Percentiles rank a stretch among this genome's conserved stretches.
These are phyloP conservation scores for Amauroascus verrucosus DNA, from an alignment of 2,329 filamentous ascomycete species.

Conservation along the genomic window DNA sequence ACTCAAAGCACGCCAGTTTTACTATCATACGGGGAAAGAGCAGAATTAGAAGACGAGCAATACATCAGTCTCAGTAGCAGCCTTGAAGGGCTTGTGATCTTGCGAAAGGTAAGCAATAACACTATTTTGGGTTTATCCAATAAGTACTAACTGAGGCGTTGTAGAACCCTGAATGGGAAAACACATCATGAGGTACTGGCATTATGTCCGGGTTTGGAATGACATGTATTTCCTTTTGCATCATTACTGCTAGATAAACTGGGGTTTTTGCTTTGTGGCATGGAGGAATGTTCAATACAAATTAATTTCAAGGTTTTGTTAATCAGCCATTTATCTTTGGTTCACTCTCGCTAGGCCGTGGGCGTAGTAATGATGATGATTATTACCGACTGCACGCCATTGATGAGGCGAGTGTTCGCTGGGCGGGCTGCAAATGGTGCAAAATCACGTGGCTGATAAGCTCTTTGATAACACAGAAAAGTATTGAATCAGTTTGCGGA, in stretches of 20 bases:
- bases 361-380: too few relatives aligned
- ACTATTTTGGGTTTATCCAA: slow-evolving; percentile 9
- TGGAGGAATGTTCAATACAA: background rate
- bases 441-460: slow-evolving; percentile 3
- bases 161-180: slow-evolving; percentile 41
- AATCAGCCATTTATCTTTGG: background rate
- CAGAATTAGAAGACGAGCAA: slow-evolving; percentile 94
- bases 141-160: slow-evolving; percentile 18
- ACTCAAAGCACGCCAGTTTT: slow-evolving; percentile 98
- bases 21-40: slow-evolving; percentile 85
- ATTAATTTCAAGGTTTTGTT: background rate
- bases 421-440: too few relatives aligned
- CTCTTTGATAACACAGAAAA: background rate
- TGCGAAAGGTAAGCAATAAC: slow-evolving; percentile 68
- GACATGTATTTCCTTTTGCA: slow-evolving; percentile 8
- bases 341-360: background rate
- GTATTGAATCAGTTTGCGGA: background rate
- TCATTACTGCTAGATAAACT: slow-evolving; percentile 6
- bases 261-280: background rate
- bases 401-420: too few relatives aligned
- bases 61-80: slow-evolving; percentile 87
- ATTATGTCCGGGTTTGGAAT: background rate
- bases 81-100: slow-evolving; percentile 86
- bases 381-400: too few relatives aligned
- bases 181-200: slow-evolving; percentile 18